Evolutionary conservation across 2,329 filamentous ascomycete species (phyloP).

Genomic region (Lachnellula cervina): DNA sequence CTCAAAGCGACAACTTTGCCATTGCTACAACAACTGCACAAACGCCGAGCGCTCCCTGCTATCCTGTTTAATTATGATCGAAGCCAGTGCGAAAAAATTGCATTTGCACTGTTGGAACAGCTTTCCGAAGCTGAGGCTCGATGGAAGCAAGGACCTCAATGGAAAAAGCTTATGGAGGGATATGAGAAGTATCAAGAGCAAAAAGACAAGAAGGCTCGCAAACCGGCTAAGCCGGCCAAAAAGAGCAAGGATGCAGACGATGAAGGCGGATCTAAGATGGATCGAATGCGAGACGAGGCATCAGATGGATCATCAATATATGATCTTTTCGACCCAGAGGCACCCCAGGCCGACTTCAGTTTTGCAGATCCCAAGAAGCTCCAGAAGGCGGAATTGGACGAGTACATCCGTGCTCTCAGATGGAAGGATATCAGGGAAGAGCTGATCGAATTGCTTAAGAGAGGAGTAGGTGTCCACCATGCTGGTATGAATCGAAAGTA

Average conservation of each 20-base stretch:
- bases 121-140: slow-evolving; percentile 49
- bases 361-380: slow-evolving; percentile 61
- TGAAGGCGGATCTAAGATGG: slow-evolving; percentile 49
- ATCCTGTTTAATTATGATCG: slow-evolving; percentile 77
- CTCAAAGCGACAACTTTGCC: slow-evolving; percentile 47
- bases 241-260: slow-evolving; percentile 44
- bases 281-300: slow-evolving; percentile 52
- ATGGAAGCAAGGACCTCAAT: slow-evolving; percentile 54
- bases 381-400: slow-evolving; percentile 52
- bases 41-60: slow-evolving; percentile 62
- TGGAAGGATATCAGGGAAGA: slow-evolving; percentile 44
- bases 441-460: slow-evolving; percentile 55
- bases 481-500: slow-evolving; percentile 75
- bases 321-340: slow-evolving; percentile 63
- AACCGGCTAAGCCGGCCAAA: slow-evolving; percentile 36
- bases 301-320: slow-evolving; percentile 51
- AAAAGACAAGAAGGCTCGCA: slow-evolving; percentile 40
- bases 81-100: slow-evolving; percentile 56
- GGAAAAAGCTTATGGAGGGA: slow-evolving; percentile 54
- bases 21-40: slow-evolving; percentile 55
- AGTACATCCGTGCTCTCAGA: slow-evolving; percentile 47
- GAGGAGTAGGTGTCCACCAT: slow-evolving; percentile 74
- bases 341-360: slow-evolving; percentile 57
- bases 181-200: slow-evolving; percentile 54
- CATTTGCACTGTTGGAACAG: slow-evolving; percentile 44